Evolutionary conservation across 805 yeast genomes (phyloP), one percentile per base, ranked within the genome.

Genomic region (Metschnikowia hibisci): DNA sequence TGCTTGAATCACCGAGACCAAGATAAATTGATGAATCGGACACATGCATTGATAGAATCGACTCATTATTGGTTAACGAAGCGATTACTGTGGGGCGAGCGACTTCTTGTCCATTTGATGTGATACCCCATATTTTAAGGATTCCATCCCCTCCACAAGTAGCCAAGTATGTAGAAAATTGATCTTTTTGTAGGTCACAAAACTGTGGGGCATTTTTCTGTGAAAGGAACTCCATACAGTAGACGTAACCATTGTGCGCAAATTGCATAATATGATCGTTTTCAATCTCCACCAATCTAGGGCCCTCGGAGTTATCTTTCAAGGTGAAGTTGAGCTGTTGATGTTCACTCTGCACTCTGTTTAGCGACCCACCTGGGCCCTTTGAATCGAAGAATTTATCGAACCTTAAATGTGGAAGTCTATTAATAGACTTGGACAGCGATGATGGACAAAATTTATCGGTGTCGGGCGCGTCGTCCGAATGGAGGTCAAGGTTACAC

Each of bases 171-270:
- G 48, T 34, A 11, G 33, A 14, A 34, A 38, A 50, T 44, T 10
- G 50, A 36, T 44, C 44, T 29, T 31, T 27, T 31, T 48, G 48
- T 32, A 61, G 55, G 13, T 60, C 61, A 30, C 53, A 46, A 27
- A 52, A 52, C 8, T 34, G 49, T 3, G 44, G 47, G n/a, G 56
- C 53, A 26, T 49, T 49, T 4, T 26, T 20, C 18, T 32, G 32
- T 26, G 48, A 41, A 6, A 51, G 42, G 13, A 71, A 47, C 16
- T 69, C 67, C 77, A 87, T 78, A 32, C 89, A 74, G 61, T 90
- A 89, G 10, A 91, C 81, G 53, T 86, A 91, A 12, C 98, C 96
- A 57, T 87, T 80, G 60, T 91, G 99, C 2, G 99, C 97, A 63
- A 87, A 91, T 4, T 80, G 69, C 4, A 86, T 71, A 34, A 81